phyloP scores from a whole-genome alignment of 2,329 filamentous ascomycete species.

The Mycosphaerella arachidis region DNA sequence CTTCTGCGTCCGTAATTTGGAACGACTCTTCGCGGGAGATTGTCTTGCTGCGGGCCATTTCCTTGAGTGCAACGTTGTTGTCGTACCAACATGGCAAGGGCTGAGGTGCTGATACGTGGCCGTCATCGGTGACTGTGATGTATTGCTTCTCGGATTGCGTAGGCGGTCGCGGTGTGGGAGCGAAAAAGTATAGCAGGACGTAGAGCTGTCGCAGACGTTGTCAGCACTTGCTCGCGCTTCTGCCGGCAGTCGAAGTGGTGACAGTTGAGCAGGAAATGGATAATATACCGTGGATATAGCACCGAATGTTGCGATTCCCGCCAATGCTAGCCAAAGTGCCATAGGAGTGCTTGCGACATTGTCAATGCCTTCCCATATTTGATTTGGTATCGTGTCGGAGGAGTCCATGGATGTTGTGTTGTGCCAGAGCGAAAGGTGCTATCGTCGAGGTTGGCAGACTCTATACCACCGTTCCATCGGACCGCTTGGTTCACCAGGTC shows the following conservation, averaged over 20 bases:
- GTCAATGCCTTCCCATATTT: slow-evolving; percentile 29
- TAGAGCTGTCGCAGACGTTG: slow-evolving; percentile 22
- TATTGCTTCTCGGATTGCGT: slow-evolving; percentile 80
- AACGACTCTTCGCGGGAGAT: slow-evolving; percentile 44
- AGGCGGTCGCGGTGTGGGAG: slow-evolving; percentile 72
- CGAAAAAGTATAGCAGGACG: slow-evolving; percentile 63
- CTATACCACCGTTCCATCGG: neutral
- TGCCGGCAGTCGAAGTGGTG: neutral
- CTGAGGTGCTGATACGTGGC: slow-evolving; percentile 51
- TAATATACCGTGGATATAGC: slow-evolving; percentile 12
- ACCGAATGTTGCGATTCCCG: slow-evolving; percentile 17
- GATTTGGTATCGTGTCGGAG: slow-evolving; percentile 28
- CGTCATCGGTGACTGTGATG: slow-evolving; percentile 66
- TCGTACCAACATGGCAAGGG: slow-evolving; percentile 85
- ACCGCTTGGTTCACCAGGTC: neutral
- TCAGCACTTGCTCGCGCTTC: slow-evolving; percentile 4
- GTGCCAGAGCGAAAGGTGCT: neutral
- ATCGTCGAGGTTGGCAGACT: neutral
- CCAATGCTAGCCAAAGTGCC: slow-evolving; percentile 25
- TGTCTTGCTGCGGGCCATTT: slow-evolving; percentile 34
- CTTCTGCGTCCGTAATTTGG: slow-evolving; percentile 66
- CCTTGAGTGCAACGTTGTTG: slow-evolving; percentile 59
- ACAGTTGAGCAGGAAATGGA: neutral
- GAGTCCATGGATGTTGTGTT: slow-evolving; percentile 26
- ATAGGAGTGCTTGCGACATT: slow-evolving; percentile 20